Base-by-base conservation (phyloP, 768 basidiomycete species). In the Crassisporium funariophilum region DNA sequence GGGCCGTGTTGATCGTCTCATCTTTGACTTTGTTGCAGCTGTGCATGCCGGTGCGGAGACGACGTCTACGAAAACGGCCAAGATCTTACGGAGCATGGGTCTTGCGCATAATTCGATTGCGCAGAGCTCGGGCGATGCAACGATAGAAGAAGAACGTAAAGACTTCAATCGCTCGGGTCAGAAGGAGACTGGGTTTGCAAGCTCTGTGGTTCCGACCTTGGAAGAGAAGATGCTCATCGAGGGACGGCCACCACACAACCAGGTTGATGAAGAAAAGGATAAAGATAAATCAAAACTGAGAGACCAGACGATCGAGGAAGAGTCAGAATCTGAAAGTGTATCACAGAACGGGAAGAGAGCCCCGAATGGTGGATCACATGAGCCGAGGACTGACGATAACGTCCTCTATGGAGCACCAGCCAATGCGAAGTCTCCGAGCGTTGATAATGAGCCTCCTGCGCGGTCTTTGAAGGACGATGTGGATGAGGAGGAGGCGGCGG, bases 151-250 rank as follows among this genome's bases (percentile, higher is more conserved):
- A 19, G 83, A 84, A 54, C 75, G 79, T 12, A 75, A 69, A 49
- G 79, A 79, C 12, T 78, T 62, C 57, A 74, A 74, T 34, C 67
- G 68, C n/a, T 73, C 80, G 5, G 81, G 82, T 15, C 53, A 76
- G 48, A 67, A 76, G 49, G 64, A 68, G 17, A 68, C 71, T 9
- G 83, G 84, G 2, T 86, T 88, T 59, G 74, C 83, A 0, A 78
- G 80, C 47, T 67, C 82, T 1, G 72, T 78, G 5, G 79, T 88
- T 1, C 87, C 88, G 1, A 86, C 82, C 0, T 59, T 88, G 10
- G 89, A 89, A 61, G 84, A 88, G 62, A 81, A 83, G 61, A 72
- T 70, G 2, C 66, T 86, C 20, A 60, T 66, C 10, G 86, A 90
- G 54, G 60, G 66, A 21, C 65, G 68, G 12, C 74, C 76, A 4